A percentile compares a stretch with the other conserved stretches of the same genome.
These are phyloP conservation scores for Hypoxylon sp. DNA, from an alignment of 2,329 filamentous ascomycete species.

Conservation along the genomic window DNA sequence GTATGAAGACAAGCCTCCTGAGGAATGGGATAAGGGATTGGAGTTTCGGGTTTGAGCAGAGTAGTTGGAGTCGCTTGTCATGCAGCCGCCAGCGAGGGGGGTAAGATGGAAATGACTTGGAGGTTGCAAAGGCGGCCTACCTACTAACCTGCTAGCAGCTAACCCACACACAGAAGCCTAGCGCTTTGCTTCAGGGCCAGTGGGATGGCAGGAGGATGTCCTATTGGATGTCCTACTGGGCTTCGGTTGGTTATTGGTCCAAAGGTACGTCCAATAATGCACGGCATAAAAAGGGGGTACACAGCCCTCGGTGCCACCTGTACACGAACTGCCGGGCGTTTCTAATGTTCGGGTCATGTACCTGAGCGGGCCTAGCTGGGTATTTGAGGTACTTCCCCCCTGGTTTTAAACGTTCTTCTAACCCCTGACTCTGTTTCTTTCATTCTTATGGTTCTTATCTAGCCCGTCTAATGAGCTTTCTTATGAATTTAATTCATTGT, in stretches of 20 bases:
- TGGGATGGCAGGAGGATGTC: background rate
- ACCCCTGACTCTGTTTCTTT: background rate
- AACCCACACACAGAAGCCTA: background rate
- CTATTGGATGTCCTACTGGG: background rate
- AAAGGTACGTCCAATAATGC: conserved; percentile 14
- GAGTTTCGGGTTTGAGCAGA: conserved; percentile 4
- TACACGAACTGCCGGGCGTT: conserved; percentile 33
- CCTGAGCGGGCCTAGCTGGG: conserved; percentile 26
- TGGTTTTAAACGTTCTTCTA: background rate
- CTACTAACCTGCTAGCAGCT: too few relatives aligned
- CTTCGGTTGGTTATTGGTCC: background rate
- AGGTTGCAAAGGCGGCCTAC: background rate
- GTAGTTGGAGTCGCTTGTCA: conserved; percentile 4
- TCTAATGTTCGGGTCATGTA: conserved; percentile 34
- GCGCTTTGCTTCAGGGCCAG: conserved; percentile 18
- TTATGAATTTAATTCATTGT: background rate
- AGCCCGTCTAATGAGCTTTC: background rate
- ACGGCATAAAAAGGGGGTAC: conserved; percentile 38
- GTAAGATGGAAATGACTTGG: conserved; percentile 7
- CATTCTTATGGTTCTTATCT: background rate
- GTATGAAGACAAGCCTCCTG: background rate
- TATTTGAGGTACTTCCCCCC: conserved; percentile 9
- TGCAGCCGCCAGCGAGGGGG: conserved; percentile 2
- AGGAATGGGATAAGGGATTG: conserved; percentile 1
- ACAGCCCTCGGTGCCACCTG: conserved; percentile 27